These are phyloP conservation scores for Euphorbia schlechtendalii DNA, from an alignment of 441 rosid genomes.

Conservation along the genomic window DNA sequence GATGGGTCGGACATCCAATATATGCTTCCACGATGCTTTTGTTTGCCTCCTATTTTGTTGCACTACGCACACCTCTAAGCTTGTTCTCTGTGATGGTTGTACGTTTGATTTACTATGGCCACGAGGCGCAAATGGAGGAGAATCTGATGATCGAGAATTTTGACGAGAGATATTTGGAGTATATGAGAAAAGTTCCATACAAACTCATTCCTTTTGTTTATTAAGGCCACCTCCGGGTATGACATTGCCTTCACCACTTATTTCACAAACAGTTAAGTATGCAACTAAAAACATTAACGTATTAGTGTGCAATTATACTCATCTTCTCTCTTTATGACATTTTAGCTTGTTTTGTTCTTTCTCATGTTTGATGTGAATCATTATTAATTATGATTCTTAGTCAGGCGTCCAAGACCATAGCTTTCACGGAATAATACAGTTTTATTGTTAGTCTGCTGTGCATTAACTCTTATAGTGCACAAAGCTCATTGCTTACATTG, in stretches of 20 bases:
- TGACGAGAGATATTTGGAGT: slow-evolving; percentile 56
- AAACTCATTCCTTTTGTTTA: slow-evolving; percentile 77
- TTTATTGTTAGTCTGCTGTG: not conserved
- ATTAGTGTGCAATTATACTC: not conserved
- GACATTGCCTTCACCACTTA: slow-evolving; percentile 24
- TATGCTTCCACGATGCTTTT: slow-evolving; percentile 76
- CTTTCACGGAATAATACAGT: not conserved
- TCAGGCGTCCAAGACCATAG: not conserved
- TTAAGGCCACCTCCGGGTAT: slow-evolving; percentile 39
- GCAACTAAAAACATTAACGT: slow-evolving; percentile 8
- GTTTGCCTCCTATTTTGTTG: slow-evolving; percentile 51
- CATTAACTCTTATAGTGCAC: not conserved
- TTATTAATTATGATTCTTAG: not conserved
- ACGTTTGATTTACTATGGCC: slow-evolving; percentile 57
- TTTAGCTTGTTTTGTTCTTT: not conserved
- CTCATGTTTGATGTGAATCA: not conserved
- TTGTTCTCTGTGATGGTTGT: slow-evolving; percentile 50
- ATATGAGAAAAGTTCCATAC: slow-evolving; percentile 62
- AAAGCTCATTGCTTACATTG: too few species aligned
- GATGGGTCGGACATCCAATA: slow-evolving; percentile 82
- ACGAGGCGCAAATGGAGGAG: slow-evolving; percentile 74
- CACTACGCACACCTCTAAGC: slow-evolving; percentile 78
- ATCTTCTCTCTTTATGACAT: not conserved
- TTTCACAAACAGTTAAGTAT: slow-evolving; percentile 17
- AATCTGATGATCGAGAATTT: slow-evolving; percentile 65